Conservation (phyloP, 73 alveolate genomes). For the Stentor roeselii region DNA sequence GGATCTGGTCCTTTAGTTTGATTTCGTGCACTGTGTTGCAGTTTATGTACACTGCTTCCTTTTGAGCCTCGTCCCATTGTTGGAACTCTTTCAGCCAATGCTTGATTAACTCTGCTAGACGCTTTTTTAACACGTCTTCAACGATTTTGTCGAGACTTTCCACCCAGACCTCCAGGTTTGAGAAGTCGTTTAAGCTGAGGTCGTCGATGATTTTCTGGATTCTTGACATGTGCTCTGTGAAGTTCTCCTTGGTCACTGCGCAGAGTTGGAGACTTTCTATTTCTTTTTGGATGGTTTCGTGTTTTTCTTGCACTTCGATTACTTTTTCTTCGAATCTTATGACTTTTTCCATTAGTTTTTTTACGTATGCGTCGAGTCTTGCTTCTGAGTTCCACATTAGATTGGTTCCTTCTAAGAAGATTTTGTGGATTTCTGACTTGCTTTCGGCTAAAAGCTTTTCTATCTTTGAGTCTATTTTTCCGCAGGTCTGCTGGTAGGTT, state of each 20-base stretch:
- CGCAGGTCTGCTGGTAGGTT: conserved; percentile 67
- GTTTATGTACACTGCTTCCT: conserved; percentile 47
- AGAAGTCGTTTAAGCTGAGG: conserved; percentile 71
- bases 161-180: conserved; percentile 89
- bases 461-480: conserved; percentile 62
- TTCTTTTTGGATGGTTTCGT: conserved; percentile 47
- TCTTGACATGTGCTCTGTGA: conserved; percentile 12
- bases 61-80: conserved; percentile 37
- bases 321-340: conserved; percentile 80
- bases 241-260: background rate
- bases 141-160: conserved; percentile 75
- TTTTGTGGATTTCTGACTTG: conserved; percentile 61
- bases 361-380: conserved; percentile 61
- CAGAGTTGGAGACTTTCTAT: conserved; percentile 40
- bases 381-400: conserved; percentile 71
- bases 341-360: conserved; percentile 58
- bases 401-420: conserved; percentile 47
- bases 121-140: conserved; percentile 62
- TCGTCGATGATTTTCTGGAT: conserved; percentile 41
- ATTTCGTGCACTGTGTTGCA: conserved; percentile 73
- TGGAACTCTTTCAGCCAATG: conserved; percentile 81
- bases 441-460: conserved; percentile 73
- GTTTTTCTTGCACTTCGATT: conserved; percentile 54
- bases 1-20: conserved; percentile 74
- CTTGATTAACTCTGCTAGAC: conserved; percentile 61